Evolutionary conservation across 2,329 filamentous ascomycete genomes (phyloP).

Genomic region (Davidsoniella virescens): DNA sequence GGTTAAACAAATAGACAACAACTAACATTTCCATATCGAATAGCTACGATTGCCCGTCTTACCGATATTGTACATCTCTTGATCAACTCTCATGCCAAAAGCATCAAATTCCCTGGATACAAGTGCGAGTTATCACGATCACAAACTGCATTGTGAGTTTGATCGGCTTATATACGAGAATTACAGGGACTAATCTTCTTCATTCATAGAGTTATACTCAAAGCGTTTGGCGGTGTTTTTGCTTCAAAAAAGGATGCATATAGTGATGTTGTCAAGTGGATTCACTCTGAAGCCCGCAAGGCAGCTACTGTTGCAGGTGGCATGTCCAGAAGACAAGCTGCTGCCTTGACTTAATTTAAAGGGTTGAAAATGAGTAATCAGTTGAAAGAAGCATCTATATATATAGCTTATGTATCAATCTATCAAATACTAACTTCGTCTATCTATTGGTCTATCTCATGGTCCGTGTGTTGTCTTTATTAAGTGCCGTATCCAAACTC

Average conservation of each 20-base stretch:
- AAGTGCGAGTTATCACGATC: slow-evolving; percentile 27
- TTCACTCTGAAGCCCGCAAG: slow-evolving; percentile 32
- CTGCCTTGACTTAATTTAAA: not conserved
- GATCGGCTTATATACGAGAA: not conserved
- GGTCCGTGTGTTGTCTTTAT: not conserved
- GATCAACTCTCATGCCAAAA: slow-evolving; percentile 38
- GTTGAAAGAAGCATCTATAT: not conserved
- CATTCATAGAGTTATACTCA: slow-evolving; percentile 42
- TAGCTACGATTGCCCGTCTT: slow-evolving; percentile 49
- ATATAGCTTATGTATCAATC: not conserved
- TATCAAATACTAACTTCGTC: not conserved
- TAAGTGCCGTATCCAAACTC: slow-evolving; percentile 23
- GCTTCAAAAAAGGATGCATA: slow-evolving; percentile 56
- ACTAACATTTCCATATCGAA: slow-evolving; percentile 22
- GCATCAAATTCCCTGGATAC: slow-evolving; percentile 32
- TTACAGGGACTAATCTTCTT: not conserved
- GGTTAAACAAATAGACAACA: slow-evolving; percentile 23
- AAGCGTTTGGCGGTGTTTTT: slow-evolving; percentile 55
- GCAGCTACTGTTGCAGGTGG: slow-evolving; percentile 2
- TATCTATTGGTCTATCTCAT: not conserved
- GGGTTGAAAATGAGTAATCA: not conserved
- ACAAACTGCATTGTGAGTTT: slow-evolving; percentile 12
- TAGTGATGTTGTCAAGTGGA: slow-evolving; percentile 47
- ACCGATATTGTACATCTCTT: slow-evolving; percentile 47
- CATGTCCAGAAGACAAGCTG: not conserved